Percentiles rank a stretch among this genome's conserved stretches.
Evolutionary conservation across 2,329 filamentous ascomycete species (phyloP).

Genomic region (Penicillium sp.): DNA sequence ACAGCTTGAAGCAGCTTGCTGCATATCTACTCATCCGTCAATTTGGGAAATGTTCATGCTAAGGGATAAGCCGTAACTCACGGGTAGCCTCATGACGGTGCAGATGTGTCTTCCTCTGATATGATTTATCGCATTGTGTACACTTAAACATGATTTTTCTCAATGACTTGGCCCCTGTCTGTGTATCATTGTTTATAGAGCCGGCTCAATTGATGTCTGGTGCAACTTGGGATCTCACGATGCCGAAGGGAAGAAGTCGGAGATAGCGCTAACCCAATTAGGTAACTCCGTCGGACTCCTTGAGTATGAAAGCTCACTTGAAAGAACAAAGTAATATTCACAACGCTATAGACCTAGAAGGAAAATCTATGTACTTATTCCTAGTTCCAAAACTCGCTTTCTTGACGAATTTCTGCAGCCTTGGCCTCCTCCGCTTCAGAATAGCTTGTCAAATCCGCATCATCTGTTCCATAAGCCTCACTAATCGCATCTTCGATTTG

Average conservation of each 20-base stretch:
- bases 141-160: slow-evolving; percentile 28
- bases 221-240: neutral
- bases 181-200: neutral
- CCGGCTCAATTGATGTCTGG: neutral
- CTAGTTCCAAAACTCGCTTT: slow-evolving; percentile 19
- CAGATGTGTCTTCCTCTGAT: slow-evolving; percentile 30
- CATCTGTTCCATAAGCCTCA: slow-evolving; percentile 30
- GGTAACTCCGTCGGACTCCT: neutral
- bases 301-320: neutral
- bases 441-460: slow-evolving; percentile 28
- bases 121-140: slow-evolving; percentile 28
- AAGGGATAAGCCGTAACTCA: slow-evolving; percentile 8
- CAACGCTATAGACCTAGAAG: neutral
- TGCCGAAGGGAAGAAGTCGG: neutral
- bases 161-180: neutral
- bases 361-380: neutral
- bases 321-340: neutral
- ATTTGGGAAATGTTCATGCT: neutral
- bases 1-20: slow-evolving; percentile 24
- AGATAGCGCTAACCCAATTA: neutral
- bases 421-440: slow-evolving; percentile 31
- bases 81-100: slow-evolving; percentile 30
- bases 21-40: slow-evolving; percentile 22
- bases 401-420: slow-evolving; percentile 29
- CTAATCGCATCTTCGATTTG: slow-evolving; percentile 36